These are phyloP conservation scores for Calonectria honghensis DNA, from an alignment of 2,329 filamentous ascomycete genomes.

Conservation along the genomic window DNA sequence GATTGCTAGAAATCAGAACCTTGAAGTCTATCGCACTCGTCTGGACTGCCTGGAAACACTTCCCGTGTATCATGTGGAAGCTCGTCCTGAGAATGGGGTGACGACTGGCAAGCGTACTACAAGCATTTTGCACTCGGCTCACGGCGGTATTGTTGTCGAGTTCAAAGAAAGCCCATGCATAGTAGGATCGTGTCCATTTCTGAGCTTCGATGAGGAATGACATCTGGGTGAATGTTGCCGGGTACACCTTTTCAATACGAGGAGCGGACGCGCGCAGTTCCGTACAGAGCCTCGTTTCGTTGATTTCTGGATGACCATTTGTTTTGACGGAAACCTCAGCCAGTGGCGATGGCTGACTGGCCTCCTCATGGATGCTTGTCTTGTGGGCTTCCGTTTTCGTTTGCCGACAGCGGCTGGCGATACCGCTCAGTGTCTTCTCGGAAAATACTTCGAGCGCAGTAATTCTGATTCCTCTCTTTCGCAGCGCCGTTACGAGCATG, in stretches of 20 bases:
- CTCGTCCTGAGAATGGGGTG: constrained; percentile 1
- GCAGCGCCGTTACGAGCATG: neutral
- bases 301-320: neutral
- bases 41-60: constrained; percentile 8
- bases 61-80: neutral
- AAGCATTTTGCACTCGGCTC: neutral
- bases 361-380: too few species aligned
- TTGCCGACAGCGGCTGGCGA: neutral
- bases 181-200: neutral
- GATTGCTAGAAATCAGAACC: neutral
- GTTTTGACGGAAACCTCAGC: neutral
- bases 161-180: constrained; percentile 1
- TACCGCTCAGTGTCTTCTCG: neutral
- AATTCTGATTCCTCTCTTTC: neutral
- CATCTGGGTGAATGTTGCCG: neutral
- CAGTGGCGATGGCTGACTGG: neutral
- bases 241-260: neutral
- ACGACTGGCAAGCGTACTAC: neutral
- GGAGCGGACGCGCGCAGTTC: neutral
- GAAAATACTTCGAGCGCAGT: neutral
- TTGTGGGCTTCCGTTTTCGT: neutral
- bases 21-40: neutral
- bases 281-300: neutral
- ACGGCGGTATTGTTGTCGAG: neutral
- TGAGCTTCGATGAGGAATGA: constrained; percentile 3